These are phyloP conservation scores for Combretum micranthum DNA, from an alignment of 345 rosid species.

Conservation along the genomic window DNA sequence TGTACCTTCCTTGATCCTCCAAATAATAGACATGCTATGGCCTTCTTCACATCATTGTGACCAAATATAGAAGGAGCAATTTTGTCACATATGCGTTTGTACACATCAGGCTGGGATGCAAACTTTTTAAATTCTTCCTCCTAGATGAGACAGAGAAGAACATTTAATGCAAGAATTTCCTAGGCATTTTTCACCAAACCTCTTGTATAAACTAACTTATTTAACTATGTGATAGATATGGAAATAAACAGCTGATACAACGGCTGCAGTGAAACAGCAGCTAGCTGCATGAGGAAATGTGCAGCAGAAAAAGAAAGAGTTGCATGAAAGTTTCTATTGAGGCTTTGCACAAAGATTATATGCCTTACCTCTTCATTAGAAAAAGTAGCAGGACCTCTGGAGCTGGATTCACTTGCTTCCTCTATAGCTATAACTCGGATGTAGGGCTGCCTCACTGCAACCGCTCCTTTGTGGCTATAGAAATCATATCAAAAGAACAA, in stretches of 20 bases:
- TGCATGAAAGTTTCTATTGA: no score
- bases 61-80: conserved; percentile 96
- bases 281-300: no score
- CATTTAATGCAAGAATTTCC: neutral
- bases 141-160: conserved; percentile 39
- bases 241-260: no score
- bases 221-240: no score
- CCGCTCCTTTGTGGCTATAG: conserved; percentile 85
- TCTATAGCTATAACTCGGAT: conserved; percentile 88
- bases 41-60: conserved; percentile 81
- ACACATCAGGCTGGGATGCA: conserved; percentile 57
- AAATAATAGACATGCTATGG: conserved; percentile 89
- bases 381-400: conserved; percentile 72
- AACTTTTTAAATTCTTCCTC: conserved; percentile 94
- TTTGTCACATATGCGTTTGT: conserved; percentile 57
- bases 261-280: no score
- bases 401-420: conserved; percentile 68
- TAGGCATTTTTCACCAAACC: no score
- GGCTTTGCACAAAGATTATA: no score
- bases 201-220: no score
- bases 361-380: conserved; percentile 63
- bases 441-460: conserved; percentile 90
- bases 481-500: conserved; percentile 1
- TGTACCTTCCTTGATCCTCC: conserved; percentile 92
- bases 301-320: no score